These are phyloP conservation scores for Ganoderma lucidum DNA, from an alignment of 1,284 basidiomycete genomes.

Conservation along the genomic window DNA sequence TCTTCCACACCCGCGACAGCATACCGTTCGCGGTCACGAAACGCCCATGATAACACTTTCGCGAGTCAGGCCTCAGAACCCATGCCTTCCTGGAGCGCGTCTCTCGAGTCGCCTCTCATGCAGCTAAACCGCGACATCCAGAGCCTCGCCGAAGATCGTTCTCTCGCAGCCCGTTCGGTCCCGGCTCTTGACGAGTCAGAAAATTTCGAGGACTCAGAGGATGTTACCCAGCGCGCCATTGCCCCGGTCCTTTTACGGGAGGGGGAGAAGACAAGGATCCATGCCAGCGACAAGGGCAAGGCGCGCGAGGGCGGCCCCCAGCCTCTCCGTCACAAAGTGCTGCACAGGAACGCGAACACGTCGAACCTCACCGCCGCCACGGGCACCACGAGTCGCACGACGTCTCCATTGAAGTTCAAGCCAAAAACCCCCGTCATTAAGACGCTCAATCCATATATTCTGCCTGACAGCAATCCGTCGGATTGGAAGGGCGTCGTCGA, in stretches of 20 bases:
- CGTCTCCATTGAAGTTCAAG: slow-evolving; percentile 55
- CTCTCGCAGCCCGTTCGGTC: slow-evolving; percentile 34
- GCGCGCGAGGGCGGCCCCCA: slow-evolving; percentile 46
- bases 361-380: slow-evolving; percentile 31
- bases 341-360: slow-evolving; percentile 51
- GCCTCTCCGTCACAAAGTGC: slow-evolving; percentile 56
- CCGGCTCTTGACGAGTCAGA: slow-evolving; percentile 28
- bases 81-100: slow-evolving; percentile 67
- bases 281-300: slow-evolving; percentile 49
- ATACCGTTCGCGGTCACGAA: slow-evolving; percentile 45
- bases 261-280: slow-evolving; percentile 21
- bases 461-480: slow-evolving; percentile 54
- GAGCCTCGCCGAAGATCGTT: slow-evolving; percentile 49
- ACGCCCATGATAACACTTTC: slow-evolving; percentile 47
- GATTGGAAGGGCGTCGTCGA: slow-evolving; percentile 82
- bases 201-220: slow-evolving; percentile 35
- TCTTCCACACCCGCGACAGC: slow-evolving; percentile 78
- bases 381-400: slow-evolving; percentile 36
- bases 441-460: slow-evolving; percentile 68
- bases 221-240: slow-evolving; percentile 39
- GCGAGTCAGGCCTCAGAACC: slow-evolving; percentile 49
- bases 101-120: slow-evolving; percentile 80
- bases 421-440: slow-evolving; percentile 64
- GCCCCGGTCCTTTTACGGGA: not conserved
- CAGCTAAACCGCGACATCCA: slow-evolving; percentile 75